Percentiles rank a stretch among this genome's conserved stretches.
Evolutionary conservation across 1,284 basidiomycete species (phyloP).

Genomic region (Cryptococcus sp.): DNA sequence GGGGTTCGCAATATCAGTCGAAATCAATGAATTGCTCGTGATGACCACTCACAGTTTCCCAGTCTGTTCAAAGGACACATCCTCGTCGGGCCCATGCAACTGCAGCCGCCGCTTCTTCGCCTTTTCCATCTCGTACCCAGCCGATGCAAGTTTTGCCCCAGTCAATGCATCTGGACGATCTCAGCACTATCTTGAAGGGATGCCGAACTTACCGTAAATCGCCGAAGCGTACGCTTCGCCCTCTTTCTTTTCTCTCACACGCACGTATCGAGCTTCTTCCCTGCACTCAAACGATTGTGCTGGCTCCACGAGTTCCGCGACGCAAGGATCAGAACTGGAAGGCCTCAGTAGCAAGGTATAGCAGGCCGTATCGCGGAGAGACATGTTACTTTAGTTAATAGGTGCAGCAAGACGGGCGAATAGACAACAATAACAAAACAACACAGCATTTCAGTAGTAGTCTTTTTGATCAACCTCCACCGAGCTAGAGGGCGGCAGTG

Average conservation of each 20-base stretch:
- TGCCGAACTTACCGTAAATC: slow-evolving; percentile 39
- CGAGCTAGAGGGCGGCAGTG: no score
- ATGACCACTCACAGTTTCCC: slow-evolving; percentile 41
- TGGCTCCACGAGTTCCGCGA: slow-evolving; percentile 37
- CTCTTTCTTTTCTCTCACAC: slow-evolving; percentile 30
- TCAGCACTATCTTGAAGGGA: not conserved
- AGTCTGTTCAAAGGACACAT: slow-evolving; percentile 44
- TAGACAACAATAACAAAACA: not conserved
- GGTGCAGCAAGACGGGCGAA: not conserved
- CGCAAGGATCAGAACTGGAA: slow-evolving; percentile 16
- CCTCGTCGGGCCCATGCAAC: slow-evolving; percentile 49
- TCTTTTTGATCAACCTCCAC: no score
- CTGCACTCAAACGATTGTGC: not conserved
- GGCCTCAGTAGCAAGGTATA: slow-evolving; percentile 38
- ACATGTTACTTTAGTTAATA: slow-evolving; percentile 22
- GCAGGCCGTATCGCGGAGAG: slow-evolving; percentile 41
- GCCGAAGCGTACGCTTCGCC: slow-evolving; percentile 38
- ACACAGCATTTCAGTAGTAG: no score
- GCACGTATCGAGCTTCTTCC: slow-evolving; percentile 28
- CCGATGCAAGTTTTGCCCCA: slow-evolving; percentile 41
- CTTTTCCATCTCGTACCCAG: slow-evolving; percentile 36
- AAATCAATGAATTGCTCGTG: slow-evolving; percentile 2
- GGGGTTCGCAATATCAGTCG: not conserved
- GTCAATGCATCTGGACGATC: slow-evolving; percentile 37
- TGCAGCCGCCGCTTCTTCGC: slow-evolving; percentile 44